Conservation (phyloP, 2,329 filamentous ascomycete genomes). For the Aspergillus alliaceus region DNA sequence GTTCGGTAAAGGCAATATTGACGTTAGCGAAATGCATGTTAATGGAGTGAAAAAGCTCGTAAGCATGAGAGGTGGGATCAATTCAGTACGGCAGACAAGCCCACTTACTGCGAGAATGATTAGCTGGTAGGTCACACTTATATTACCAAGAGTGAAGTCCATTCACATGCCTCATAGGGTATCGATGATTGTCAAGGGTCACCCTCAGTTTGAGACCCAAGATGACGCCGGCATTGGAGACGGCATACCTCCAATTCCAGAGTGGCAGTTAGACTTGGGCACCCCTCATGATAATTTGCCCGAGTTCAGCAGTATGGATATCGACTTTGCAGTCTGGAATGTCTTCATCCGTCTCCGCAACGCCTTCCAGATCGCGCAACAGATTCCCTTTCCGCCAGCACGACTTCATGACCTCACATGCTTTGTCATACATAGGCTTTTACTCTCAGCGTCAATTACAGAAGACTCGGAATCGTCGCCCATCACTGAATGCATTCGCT, state of each 20-base stretch:
- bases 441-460: conserved; percentile 24
- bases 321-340: conserved; percentile 38
- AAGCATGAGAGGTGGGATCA: conserved; percentile 53
- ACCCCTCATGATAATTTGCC: conserved; percentile 9
- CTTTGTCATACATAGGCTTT: conserved; percentile 54
- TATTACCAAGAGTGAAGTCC: not conserved
- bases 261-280: conserved; percentile 47
- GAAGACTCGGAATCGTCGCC: conserved; percentile 11
- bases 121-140: conserved; percentile 45
- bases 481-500: conserved; percentile 49
- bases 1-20: conserved; percentile 55
- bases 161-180: conserved; percentile 45
- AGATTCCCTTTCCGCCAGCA: conserved; percentile 33
- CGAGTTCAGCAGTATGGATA: conserved; percentile 20
- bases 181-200: conserved; percentile 55
- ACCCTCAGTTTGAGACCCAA: conserved; percentile 55
- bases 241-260: conserved; percentile 50
- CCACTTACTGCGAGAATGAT: conserved; percentile 58
- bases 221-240: conserved; percentile 50
- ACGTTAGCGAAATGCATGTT: conserved; percentile 50
- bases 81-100: conserved; percentile 48
- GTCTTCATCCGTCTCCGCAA: conserved; percentile 47
- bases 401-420: conserved; percentile 57
- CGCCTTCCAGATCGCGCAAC: conserved; percentile 41
- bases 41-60: conserved; percentile 53